Percentiles rank a stretch among this genome's conserved stretches.
phyloP scores from a whole-genome alignment of 108 stramenopile species.

The Cylindrotheca closterium region DNA sequence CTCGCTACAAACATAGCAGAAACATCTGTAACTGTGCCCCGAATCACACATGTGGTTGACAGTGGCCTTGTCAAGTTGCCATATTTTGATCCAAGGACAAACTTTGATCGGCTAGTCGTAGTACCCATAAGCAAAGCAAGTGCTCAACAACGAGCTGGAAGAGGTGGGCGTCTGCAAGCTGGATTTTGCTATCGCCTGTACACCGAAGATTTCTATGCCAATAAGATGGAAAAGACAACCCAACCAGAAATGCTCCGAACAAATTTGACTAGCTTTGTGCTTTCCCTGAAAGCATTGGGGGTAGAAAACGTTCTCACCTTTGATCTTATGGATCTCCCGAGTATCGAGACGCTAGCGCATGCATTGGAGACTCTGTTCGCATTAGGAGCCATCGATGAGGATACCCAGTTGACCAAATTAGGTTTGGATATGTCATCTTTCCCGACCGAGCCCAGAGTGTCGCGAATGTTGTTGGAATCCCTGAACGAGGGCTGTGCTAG shows the following conservation, averaged over 20 bases:
- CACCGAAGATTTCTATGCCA: slow-evolving; percentile 69
- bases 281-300: slow-evolving; percentile 95
- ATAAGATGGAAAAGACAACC: slow-evolving; percentile 40
- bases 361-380: slow-evolving; percentile 84
- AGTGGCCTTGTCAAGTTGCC: slow-evolving; percentile 95
- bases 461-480: slow-evolving; percentile 78
- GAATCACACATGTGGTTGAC: slow-evolving; percentile 92
- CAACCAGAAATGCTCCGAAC: slow-evolving; percentile 71
- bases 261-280: slow-evolving; percentile 80
- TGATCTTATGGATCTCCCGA: slow-evolving; percentile 90
- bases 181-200: slow-evolving; percentile 96
- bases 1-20: slow-evolving; percentile 95
- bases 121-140: slow-evolving; percentile 81
- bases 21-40: slow-evolving; percentile 91
- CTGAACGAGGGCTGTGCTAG: slow-evolving; percentile 58
- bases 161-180: slow-evolving; percentile 86
- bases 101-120: slow-evolving; percentile 79
- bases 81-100: slow-evolving; percentile 78
- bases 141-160: slow-evolving; percentile 90
- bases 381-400: slow-evolving; percentile 79
- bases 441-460: slow-evolving; percentile 79
- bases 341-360: slow-evolving; percentile 70
- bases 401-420: slow-evolving; percentile 58
- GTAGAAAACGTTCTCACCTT: slow-evolving; percentile 93
- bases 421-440: slow-evolving; percentile 86